Evolutionary conservation across 2,329 filamentous ascomycete species (phyloP).

Genomic region (Tolypocladium nubicola): DNA sequence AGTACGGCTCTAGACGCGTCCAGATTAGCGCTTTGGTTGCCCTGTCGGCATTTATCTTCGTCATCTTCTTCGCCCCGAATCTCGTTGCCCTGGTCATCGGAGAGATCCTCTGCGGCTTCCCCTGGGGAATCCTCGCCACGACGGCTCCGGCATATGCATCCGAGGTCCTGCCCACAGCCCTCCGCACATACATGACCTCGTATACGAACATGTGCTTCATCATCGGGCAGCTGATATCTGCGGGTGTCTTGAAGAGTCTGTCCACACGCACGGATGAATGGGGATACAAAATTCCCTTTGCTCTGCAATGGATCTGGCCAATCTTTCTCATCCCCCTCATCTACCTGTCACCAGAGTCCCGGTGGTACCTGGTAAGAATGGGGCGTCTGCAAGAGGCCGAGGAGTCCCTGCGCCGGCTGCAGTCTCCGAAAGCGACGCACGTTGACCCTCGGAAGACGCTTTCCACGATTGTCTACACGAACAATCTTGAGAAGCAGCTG

Average conservation of each 20-base stretch:
- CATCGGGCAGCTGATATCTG: conserved; percentile 33
- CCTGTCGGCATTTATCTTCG: conserved; percentile 31
- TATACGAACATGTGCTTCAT: conserved; percentile 37
- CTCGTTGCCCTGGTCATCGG: conserved; percentile 27
- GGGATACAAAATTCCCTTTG: conserved; percentile 37
- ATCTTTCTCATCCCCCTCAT: conserved; percentile 27
- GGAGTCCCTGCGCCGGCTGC: conserved; percentile 20
- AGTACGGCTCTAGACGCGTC: conserved; percentile 29
- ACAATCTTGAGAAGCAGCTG: conserved; percentile 26
- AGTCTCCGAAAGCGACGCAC: conserved; percentile 12
- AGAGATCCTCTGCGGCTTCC: conserved; percentile 34
- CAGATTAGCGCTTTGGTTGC: conserved; percentile 29
- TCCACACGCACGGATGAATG: conserved; percentile 23
- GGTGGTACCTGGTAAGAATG: conserved; percentile 30
- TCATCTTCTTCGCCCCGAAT: conserved; percentile 33
- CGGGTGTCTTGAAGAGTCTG: conserved; percentile 16
- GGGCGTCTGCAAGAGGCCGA: conserved; percentile 22
- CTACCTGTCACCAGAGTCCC: conserved; percentile 34
- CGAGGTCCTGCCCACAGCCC: conserved; percentile 25
- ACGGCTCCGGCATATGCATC: conserved; percentile 36
- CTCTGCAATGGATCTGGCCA: conserved; percentile 38
- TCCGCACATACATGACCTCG: conserved; percentile 33
- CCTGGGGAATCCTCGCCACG: conserved; percentile 34
- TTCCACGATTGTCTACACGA: conserved; percentile 30
- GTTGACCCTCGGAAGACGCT: conserved; percentile 23